These are phyloP conservation scores for Debaryomyces subglobosus DNA, from an alignment of 1,139 yeast genomes.

Conservation along the genomic window DNA sequence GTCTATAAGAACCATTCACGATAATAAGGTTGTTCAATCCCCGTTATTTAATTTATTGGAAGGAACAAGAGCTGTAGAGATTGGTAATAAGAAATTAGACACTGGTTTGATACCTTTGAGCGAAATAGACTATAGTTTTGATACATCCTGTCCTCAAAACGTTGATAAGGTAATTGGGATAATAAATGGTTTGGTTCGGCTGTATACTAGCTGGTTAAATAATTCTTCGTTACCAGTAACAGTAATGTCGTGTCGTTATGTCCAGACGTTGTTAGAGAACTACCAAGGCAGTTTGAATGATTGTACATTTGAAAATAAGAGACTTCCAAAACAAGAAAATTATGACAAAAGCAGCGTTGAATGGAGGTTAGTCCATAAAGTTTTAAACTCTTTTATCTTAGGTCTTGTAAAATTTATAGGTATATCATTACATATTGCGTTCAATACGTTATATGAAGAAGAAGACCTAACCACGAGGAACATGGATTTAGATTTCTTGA, in stretches of 20 bases:
- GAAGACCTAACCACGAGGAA: conserved; percentile 71
- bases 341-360: conserved; percentile 18
- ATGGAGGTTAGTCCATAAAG: conserved; percentile 44
- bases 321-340: conserved; percentile 14
- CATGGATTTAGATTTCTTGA: conserved; percentile 52
- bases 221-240: conserved; percentile 65
- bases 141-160: conserved; percentile 35
- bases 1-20: conserved; percentile 33
- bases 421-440: conserved; percentile 49
- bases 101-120: conserved; percentile 56
- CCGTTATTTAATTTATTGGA: conserved; percentile 62
- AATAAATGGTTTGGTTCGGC: conserved; percentile 47
- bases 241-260: conserved; percentile 65
- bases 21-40: conserved; percentile 52
- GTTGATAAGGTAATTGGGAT: conserved; percentile 46
- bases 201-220: conserved; percentile 61
- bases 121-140: conserved; percentile 42
- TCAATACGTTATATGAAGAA: conserved; percentile 71
- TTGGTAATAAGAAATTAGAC: conserved; percentile 62
- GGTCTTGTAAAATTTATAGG: conserved; percentile 59
- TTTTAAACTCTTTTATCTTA: conserved; percentile 48
- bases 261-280: conserved; percentile 54
- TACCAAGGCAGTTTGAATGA: conserved; percentile 27
- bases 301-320: conserved; percentile 25
- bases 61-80: conserved; percentile 76